These are phyloP conservation scores for Knoxia roxburghii DNA, from an alignment of 257 asterid species.

Conservation along the genomic window DNA sequence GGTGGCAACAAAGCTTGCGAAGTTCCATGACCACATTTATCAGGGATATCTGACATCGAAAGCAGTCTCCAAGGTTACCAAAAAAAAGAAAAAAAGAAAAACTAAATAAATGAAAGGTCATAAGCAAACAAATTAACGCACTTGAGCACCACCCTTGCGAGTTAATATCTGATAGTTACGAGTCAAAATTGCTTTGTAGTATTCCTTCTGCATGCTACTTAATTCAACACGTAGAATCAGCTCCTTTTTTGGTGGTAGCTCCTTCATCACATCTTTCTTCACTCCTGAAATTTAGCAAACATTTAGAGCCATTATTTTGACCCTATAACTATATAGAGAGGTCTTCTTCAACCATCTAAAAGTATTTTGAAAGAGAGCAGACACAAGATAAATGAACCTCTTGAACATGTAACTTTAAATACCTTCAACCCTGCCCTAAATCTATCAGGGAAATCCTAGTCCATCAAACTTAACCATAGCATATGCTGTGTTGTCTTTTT, in stretches of 20 bases:
- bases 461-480: not conserved
- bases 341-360: not conserved
- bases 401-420: not conserved
- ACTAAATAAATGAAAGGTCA: conserved; percentile 17
- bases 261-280: conserved; percentile 95
- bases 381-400: not conserved
- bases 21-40: conserved; percentile 99
- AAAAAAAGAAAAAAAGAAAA: too few relatives aligned
- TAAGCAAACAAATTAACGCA: conserved; percentile 26
- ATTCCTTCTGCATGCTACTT: conserved; percentile 93
- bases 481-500: not conserved
- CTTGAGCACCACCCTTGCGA: conserved; percentile 99
- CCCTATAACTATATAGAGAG: not conserved
- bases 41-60: conserved; percentile 68
- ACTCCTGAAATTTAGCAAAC: conserved; percentile 53
- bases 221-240: conserved; percentile 90
- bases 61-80: conserved; percentile 21
- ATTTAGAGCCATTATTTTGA: conserved; percentile 1
- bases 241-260: conserved; percentile 91
- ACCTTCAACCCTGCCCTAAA: not conserved
- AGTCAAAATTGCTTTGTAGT: conserved; percentile 91
- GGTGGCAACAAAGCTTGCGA: conserved; percentile 98
- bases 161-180: conserved; percentile 90
- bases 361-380: not conserved
- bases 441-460: not conserved